These are phyloP conservation scores for Rutstroemia sp. DNA, from an alignment of 2,329 filamentous ascomycete genomes.

Conservation along the genomic window DNA sequence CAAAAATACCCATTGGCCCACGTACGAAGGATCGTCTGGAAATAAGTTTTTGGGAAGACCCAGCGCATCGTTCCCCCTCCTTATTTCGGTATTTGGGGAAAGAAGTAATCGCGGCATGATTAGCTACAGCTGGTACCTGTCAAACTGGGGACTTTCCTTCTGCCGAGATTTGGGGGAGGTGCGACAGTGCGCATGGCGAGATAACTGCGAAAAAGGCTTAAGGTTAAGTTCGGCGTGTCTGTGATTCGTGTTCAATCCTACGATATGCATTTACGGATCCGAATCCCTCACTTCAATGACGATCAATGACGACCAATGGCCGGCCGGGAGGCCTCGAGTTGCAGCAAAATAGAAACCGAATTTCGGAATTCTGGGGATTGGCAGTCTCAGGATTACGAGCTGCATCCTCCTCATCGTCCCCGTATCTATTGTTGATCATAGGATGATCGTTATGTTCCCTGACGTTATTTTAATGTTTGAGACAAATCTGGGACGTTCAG, in stretches of 20 bases:
- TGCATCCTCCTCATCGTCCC: no score
- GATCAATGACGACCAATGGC: no score
- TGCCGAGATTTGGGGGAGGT: background rate
- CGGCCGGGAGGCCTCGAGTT: no score
- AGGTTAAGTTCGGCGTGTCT: no score
- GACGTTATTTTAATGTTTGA: slow-evolving; percentile 8
- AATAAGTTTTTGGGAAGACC: no score
- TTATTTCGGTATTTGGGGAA: background rate
- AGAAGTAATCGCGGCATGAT: background rate
- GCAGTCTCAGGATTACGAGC: no score
- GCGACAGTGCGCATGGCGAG: background rate
- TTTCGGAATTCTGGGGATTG: no score
- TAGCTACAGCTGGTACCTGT: background rate
- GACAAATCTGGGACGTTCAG: background rate
- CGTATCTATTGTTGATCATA: no score
- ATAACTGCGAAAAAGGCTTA: background rate
- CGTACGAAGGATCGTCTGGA: background rate
- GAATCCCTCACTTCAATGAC: no score
- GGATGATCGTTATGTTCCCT: background rate
- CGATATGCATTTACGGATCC: no score
- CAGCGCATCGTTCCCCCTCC: background rate
- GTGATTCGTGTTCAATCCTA: no score
- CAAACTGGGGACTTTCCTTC: background rate
- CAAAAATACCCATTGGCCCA: background rate
- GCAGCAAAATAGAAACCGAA: no score